Base-by-base conservation (phyloP, 257 asterid species). In the Prunella vulgaris region DNA sequence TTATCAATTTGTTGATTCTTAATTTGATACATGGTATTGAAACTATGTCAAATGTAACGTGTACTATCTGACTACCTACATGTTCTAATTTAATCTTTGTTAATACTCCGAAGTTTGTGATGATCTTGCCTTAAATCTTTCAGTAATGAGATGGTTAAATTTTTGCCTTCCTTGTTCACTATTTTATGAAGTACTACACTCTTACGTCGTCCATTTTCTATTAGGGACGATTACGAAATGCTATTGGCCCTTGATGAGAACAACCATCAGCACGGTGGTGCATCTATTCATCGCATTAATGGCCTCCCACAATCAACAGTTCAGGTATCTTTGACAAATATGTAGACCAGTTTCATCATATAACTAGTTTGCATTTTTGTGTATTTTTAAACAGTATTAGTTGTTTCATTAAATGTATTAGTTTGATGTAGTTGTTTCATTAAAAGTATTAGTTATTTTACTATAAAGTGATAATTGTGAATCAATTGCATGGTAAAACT, bases 241-340 rank as follows among this genome's bases (percentile, higher is more conserved):
- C 73, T 93, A 57, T 75, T 93, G 87, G 86, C 97, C 56, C 98
- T 93, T 53, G 98, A 93, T 73, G 98, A 93, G 64, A 84, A 90
- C 76, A 88, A 78, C 71, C 84, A 83, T 79, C 84, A 51, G 17
- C 94, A 82, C 25, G 79, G 84, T 10, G 98, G 98, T 64, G 90
- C 95, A 66, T 82, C 95, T 66, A 40, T n/a, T 72, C 78, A 54
- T 74, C 89, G 64, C 78, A 88, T 93, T 59, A 86, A 88, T 68
- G 83, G 91, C 74, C 90, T 93, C 80, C 97, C 98, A 17, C 86
- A 85, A 73, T 85, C 98, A 59, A 86, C 86, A 20, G 88, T 90
- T 65, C 97, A 88, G 93, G 98, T 88, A 46, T 15, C 53, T 46
- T 10, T 35, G 42, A 1, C 12, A 35, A 35, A 35, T 32, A 6